Evolutionary conservation across 176 grass and related monocot species (phyloP).

Genomic region (Eragrostis nindensis): DNA sequence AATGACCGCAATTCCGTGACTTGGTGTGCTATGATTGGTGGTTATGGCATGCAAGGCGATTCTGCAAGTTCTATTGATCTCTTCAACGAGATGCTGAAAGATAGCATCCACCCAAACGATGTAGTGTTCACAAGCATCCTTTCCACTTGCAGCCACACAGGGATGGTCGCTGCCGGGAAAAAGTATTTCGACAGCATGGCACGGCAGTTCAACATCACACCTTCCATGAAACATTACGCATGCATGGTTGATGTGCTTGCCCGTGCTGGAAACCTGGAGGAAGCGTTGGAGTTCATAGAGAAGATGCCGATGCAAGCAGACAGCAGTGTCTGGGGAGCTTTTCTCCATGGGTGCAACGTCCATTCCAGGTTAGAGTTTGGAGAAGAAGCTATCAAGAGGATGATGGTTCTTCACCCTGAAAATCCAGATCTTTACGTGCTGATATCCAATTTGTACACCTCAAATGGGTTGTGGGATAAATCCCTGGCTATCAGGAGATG

Average conservation of each 20-base stretch:
- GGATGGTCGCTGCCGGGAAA: slow-evolving; percentile 60
- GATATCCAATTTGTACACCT: slow-evolving; percentile 72
- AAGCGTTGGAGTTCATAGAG: slow-evolving; percentile 67
- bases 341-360: slow-evolving; percentile 69
- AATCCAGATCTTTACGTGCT: slow-evolving; percentile 66
- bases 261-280: slow-evolving; percentile 59
- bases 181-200: slow-evolving; percentile 65
- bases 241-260: slow-evolving; percentile 79
- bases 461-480: slow-evolving; percentile 63
- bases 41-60: slow-evolving; percentile 78
- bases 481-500: slow-evolving; percentile 51
- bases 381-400: slow-evolving; percentile 60
- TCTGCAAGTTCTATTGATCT: slow-evolving; percentile 56
- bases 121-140: slow-evolving; percentile 69
- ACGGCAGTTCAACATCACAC: slow-evolving; percentile 54
- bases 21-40: slow-evolving; percentile 75
- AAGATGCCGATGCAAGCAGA: slow-evolving; percentile 63
- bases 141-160: slow-evolving; percentile 70
- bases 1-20: slow-evolving; percentile 58
- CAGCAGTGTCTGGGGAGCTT: slow-evolving; percentile 64
- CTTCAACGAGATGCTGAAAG: slow-evolving; percentile 64
- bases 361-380: slow-evolving; percentile 75
- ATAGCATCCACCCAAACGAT: slow-evolving; percentile 64
- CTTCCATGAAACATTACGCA: slow-evolving; percentile 73
- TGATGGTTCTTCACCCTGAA: slow-evolving; percentile 52